Base-by-base conservation (phyloP, 306 rosid species). In the Pterocarpus santalinus region DNA sequence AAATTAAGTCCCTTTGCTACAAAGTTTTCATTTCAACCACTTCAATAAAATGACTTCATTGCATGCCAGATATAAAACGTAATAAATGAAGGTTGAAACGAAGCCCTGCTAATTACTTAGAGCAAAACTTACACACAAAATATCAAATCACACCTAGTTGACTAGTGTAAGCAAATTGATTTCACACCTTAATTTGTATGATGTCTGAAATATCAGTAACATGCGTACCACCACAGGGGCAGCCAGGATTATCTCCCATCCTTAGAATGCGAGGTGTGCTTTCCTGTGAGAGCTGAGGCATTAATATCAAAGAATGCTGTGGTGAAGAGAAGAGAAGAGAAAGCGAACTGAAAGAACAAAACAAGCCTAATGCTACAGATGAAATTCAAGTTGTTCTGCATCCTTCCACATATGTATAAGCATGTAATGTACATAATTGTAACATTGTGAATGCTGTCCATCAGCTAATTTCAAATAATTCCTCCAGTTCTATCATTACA, bases 191-290 rank as follows among this genome's bases (percentile, higher is more conserved):
- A 47, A 91, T 41, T 62, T 75, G 70, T 39, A 35, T 70, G 69
- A 93, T 89, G 47, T 91, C 97, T 16, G 94, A 91, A 79, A 93
- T 77, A 78, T 91, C 89, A 66, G 85, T 58, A 76, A 93, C 92
- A 72, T 88, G 94, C 43, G 96, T 91, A 62, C 97, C 97, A 12
- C 97, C 97, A 69, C 97, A 93, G 0, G 96, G 96, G 76, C 97
- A 88, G 65, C 92, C 97, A 9, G 85, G 89, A 78, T 65, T 76
- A 80, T 71, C 83, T 53, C 89, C 91, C 57, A 93, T 57, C 85
- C 74, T 86, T 72, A 93, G 85, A 76, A 91, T 75, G 35, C 97
- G 90, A 72, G 96, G 96, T 39, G 89, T 85, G 94, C 89, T 91
- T 14, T 44, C 90, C 96, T 91, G 88, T 49, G 64, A 77, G 74